Base-by-base conservation (phyloP, 1,139 yeast species). In the Nakaseomyces nivariensis region DNA sequence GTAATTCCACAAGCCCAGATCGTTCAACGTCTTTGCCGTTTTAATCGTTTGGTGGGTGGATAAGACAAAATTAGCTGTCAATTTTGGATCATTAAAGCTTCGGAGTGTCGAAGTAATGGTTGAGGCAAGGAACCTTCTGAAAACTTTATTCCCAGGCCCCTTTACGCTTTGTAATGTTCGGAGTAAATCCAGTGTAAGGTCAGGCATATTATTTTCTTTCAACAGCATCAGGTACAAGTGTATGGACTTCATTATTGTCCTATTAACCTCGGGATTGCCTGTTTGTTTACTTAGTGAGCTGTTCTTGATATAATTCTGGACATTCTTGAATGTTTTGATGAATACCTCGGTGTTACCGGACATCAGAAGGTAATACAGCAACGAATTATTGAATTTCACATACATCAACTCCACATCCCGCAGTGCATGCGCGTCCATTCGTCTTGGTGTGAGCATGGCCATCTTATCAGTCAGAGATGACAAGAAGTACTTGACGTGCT, bases 51-150 rank as follows among this genome's bases (percentile, higher is more conserved):
- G 45, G 36, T 54, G 55, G 7, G 60, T 54, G 10, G 61, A 54
- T 22, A 59, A 26, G 5, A 61, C 31, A 40, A 58, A 60, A 36
- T 58, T 57, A 7, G 54, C 48, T 3, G 54, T 50, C 34, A 63
- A 46, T 49, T 56, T 59, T 22, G 65, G 61, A 45, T 63, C 66
- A 40, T 61, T 57, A 26, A 61, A 62, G 6, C 56, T 49, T 41
- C 61, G 51, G n/a, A 61, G 37, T 4, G 62, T 52, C 2, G 56
- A 40, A 5, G 48, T 36, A 5, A 58, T 44, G 13, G 40, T 37
- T 4, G 26, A 17, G 7, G 40, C 26, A 5, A 37, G 26, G 4
- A 17, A 63, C 26, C 43, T 58, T 60, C 2, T 53, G 54, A 6
- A 57, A 38, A 4, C 62, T 29, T 17, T 49, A 52, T n/a, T 53